Conservation (phyloP, 1,284 basidiomycete species). For the Neonothopanus nambi region DNA sequence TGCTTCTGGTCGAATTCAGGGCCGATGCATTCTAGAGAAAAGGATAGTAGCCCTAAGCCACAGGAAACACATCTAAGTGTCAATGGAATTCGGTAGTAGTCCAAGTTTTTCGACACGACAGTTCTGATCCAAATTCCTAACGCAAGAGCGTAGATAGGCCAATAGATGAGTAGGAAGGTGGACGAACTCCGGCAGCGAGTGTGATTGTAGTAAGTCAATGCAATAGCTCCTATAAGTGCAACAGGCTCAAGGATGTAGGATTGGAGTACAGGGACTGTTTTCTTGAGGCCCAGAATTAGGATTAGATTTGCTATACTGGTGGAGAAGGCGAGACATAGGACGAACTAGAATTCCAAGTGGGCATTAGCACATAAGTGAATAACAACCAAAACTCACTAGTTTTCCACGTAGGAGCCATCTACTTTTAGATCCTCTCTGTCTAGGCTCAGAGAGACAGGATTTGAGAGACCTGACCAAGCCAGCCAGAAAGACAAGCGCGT, state of each 20-base stretch:
- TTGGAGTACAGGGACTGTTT: conserved; percentile 51
- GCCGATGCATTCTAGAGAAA: conserved; percentile 70
- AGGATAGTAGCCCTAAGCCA: conserved; percentile 55
- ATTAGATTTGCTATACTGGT: conserved; percentile 42
- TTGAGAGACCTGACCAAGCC: conserved; percentile 39
- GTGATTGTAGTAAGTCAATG: conserved; percentile 73
- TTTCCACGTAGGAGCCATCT: conserved; percentile 56
- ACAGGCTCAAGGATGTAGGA: conserved; percentile 62
- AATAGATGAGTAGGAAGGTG: conserved; percentile 78
- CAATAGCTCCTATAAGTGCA: conserved; percentile 44
- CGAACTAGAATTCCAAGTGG: conserved; percentile 33
- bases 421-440: conserved; percentile 40
- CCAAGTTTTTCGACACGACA: conserved; percentile 32
- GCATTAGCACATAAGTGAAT: neutral
- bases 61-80: conserved; percentile 49
- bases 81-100: conserved; percentile 37
- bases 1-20: conserved; percentile 55
- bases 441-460: conserved; percentile 25
- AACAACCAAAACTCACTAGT: conserved; percentile 48
- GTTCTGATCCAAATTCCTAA: conserved; percentile 69
- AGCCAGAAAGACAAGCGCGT: conserved; percentile 49
- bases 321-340: conserved; percentile 44
- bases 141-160: conserved; percentile 68
- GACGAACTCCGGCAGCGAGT: conserved; percentile 78
- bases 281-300: conserved; percentile 35